A percentile compares a stretch with the other conserved stretches of the same genome.
phyloP scores from a whole-genome alignment of 495 filamentous ascomycete genomes.

The Talaromyces proteolyticus region DNA sequence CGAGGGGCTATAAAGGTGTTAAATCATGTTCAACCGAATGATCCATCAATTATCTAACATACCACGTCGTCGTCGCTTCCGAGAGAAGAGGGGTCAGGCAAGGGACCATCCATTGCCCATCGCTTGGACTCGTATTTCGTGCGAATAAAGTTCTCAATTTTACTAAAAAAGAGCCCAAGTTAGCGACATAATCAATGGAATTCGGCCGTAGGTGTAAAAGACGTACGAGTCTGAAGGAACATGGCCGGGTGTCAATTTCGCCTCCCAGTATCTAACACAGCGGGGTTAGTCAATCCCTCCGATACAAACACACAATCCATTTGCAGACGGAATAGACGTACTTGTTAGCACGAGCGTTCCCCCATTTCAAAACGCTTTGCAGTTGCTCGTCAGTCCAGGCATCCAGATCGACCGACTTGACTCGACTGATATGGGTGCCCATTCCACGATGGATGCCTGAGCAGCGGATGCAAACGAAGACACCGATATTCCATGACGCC shows the following conservation, averaged over 20 bases:
- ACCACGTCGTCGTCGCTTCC: slow-evolving; percentile 75
- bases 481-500: slow-evolving; percentile 95
- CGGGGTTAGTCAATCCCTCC: not conserved
- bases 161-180: slow-evolving; percentile 36
- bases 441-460: slow-evolving; percentile 97
- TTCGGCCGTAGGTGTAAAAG: not conserved
- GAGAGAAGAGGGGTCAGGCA: slow-evolving; percentile 86
- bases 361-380: slow-evolving; percentile 87
- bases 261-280: slow-evolving; percentile 75
- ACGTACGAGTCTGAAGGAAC: slow-evolving; percentile 87
- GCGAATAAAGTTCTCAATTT: slow-evolving; percentile 98
- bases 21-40: slow-evolving; percentile 18
- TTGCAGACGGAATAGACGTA: slow-evolving; percentile 31
- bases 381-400: slow-evolving; percentile 98
- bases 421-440: slow-evolving; percentile 96
- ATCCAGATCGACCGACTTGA: slow-evolving; percentile 97
- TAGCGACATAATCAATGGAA: not conserved
- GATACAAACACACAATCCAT: no score
- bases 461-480: slow-evolving; percentile 96
- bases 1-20: slow-evolving; percentile 49
- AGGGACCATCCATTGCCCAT: slow-evolving; percentile 95
- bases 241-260: slow-evolving; percentile 85
- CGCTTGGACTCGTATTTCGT: slow-evolving; percentile 98
- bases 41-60: slow-evolving; percentile 12
- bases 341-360: slow-evolving; percentile 92